Evolutionary conservation across 1,284 basidiomycete species (phyloP).

Genomic region (Ustilago crameri): DNA sequence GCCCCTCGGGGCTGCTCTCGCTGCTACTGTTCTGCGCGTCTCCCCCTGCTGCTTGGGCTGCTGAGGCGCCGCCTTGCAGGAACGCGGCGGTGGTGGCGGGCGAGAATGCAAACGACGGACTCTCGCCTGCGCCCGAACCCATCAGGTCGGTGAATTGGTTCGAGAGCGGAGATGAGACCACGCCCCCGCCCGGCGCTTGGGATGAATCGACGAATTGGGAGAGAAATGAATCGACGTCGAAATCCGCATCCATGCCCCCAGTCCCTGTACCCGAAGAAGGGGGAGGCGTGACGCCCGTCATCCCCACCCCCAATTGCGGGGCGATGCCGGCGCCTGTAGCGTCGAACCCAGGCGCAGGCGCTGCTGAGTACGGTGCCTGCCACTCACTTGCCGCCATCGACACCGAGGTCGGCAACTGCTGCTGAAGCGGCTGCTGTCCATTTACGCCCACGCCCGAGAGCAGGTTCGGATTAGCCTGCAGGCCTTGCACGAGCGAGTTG

Average conservation of each 20-base stretch:
- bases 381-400: too few species aligned
- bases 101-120: conserved; percentile 39
- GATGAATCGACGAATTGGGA: conserved; percentile 57
- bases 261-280: background rate
- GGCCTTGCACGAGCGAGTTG: conserved; percentile 77
- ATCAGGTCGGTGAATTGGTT: background rate
- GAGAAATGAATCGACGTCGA: conserved; percentile 61
- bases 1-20: too few species aligned
- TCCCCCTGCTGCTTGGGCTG: conserved; percentile 7
- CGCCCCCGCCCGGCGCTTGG: conserved; percentile 45
- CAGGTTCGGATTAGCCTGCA: conserved; percentile 73
- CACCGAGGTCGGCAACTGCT: conserved; percentile 1
- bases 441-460: too few species aligned
- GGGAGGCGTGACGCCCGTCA: conserved; percentile 21
- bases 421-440: background rate
- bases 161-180: conserved; percentile 21
- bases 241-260: conserved; percentile 38
- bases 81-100: conserved; percentile 47
- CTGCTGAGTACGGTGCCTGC: background rate
- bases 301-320: conserved; percentile 3
- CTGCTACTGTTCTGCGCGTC: conserved; percentile 10
- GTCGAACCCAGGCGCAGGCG: conserved; percentile 2
- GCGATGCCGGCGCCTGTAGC: background rate
- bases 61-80: conserved; percentile 24
- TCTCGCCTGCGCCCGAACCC: conserved; percentile 12